Conservation (phyloP, 1,139 yeast genomes). For the Tardiomyces digboiensis region DNA sequence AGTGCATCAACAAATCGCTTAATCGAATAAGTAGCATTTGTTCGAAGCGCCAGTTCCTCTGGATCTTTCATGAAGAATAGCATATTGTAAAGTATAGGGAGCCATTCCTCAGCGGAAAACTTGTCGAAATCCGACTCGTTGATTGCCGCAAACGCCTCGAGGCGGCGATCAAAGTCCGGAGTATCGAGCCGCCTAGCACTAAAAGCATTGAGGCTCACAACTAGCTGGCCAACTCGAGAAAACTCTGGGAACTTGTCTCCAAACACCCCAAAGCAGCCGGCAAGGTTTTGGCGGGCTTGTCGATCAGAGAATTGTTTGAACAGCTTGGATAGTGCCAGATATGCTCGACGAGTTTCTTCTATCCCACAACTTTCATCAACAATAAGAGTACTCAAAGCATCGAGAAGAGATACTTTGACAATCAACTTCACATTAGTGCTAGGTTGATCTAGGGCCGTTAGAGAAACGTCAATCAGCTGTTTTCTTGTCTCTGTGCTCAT, state of each 20-base stretch:
- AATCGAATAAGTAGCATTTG: constrained; percentile 63
- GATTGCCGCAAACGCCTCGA: constrained; percentile 55
- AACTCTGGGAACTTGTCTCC: constrained; percentile 44
- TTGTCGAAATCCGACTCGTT: constrained; percentile 44
- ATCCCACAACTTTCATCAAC: constrained; percentile 42
- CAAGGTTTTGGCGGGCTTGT: constrained; percentile 50
- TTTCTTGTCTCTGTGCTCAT: constrained; percentile 48
- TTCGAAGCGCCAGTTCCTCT: constrained; percentile 71
- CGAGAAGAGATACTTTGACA: constrained; percentile 51
- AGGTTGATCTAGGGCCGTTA: constrained; percentile 55
- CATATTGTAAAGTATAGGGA: constrained; percentile 60
- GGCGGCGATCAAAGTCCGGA: constrained; percentile 69
- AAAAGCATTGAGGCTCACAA: constrained; percentile 62
- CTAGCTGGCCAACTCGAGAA: constrained; percentile 37
- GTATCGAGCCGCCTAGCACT: constrained; percentile 55
- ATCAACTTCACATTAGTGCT: constrained; percentile 41
- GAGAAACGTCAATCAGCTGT: constrained; percentile 47
- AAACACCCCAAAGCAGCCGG: constrained; percentile 48
- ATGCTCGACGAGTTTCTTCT: constrained; percentile 45
- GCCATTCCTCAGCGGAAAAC: constrained; percentile 58
- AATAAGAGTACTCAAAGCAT: constrained; percentile 34
- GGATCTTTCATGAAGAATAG: constrained; percentile 69
- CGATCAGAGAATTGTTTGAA: constrained; percentile 51
- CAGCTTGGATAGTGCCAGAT: constrained; percentile 46
- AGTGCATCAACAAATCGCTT: constrained; percentile 56